Base-by-base conservation (phyloP, 2,329 filamentous ascomycete genomes). In the Macrophomina pseudophaseolina region DNA sequence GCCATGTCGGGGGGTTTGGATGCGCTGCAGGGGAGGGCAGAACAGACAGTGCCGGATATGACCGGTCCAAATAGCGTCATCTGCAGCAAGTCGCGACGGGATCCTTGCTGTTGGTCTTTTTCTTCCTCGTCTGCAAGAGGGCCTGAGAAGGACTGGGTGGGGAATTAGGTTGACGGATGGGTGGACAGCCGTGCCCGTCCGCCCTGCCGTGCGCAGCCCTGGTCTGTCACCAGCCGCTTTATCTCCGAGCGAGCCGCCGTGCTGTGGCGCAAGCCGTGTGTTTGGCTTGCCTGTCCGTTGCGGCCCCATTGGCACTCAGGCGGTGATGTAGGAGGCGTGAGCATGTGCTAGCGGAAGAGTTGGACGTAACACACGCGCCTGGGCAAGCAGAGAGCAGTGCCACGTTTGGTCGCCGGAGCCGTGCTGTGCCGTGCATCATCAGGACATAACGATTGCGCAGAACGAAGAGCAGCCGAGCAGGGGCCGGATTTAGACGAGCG, bases 281-380 rank as follows among this genome's bases (percentile, higher is more conserved):
- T 42, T 33, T 60, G 56, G 40, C 40, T 60, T 40, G 40, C 56
- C 4, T 46, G 28, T 42, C 56, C 42, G 56, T 48, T 58, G 53
- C 53, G 53, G 35, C 35, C 16, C 53, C 33, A 32, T 8, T 32
- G 38, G 38, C 23, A n/a, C 5, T 28, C 18, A 14, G 14, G 18
- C 52, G 23, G 16, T 8, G 49, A 28, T 38, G 35, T 12, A 38
- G 35, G 35, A 44, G 42, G 42, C 16, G 16, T 16, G 42, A 44
- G 42, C 38, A 40, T 23, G 23, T 3, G 23, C 7, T 2, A 4
- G 35, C 6, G 35, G 35, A 12, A 38, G 35, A 16, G 28, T 12
- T n/a, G 49, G 49, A 28, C 8, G 7, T 16, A 16, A 30, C 9
- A 53, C n/a, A 28, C 49, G 30, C n/a, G 49, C 23, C 23, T 23